phyloP scores from a whole-genome alignment of 768 basidiomycete species.

The Boletus subparvulus region DNA sequence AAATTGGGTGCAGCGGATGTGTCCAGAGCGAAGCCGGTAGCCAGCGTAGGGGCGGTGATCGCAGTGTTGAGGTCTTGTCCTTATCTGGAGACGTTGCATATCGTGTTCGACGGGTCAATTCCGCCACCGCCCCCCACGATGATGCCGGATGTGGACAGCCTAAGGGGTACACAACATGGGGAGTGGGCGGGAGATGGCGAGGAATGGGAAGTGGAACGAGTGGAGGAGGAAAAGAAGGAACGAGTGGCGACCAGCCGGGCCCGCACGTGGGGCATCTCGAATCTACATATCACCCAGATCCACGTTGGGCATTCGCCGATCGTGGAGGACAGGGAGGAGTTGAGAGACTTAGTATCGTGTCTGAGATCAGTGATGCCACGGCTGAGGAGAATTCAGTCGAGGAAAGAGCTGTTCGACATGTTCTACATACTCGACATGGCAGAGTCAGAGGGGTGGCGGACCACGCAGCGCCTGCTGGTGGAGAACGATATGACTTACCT shows the following conservation, averaged over 20 bases:
- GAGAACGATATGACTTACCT: no score
- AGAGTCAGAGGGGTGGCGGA: not conserved
- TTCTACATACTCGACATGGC: not conserved
- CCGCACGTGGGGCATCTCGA: slow-evolving; percentile 3
- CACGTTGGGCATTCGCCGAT: slow-evolving; percentile 15
- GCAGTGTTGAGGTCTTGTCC: slow-evolving; percentile 14
- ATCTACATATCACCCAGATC: slow-evolving; percentile 6
- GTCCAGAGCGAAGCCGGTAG: slow-evolving; percentile 3
- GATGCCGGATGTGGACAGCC: not conserved
- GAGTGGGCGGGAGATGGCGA: not conserved
- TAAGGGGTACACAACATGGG: not conserved
- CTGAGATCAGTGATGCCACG: slow-evolving; percentile 13
- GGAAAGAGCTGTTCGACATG: not conserved
- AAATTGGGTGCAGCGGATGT: slow-evolving; percentile 8
- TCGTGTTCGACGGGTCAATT: slow-evolving; percentile 18
- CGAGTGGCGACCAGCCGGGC: not conserved
- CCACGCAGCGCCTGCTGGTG: not conserved
- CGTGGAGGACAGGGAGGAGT: not conserved
- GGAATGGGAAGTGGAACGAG: not conserved
- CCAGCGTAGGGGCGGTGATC: slow-evolving; percentile 14
- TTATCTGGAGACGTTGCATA: slow-evolving; percentile 7
- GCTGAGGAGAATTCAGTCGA: not conserved
- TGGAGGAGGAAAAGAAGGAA: not conserved
- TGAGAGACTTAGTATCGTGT: slow-evolving; percentile 6
- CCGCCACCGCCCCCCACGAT: not conserved